Evolutionary conservation across 192 early-diverging fungal species (phyloP), one percentile per base, ranked within the genome.

Genomic region (Helicostylum pulchrum): DNA sequence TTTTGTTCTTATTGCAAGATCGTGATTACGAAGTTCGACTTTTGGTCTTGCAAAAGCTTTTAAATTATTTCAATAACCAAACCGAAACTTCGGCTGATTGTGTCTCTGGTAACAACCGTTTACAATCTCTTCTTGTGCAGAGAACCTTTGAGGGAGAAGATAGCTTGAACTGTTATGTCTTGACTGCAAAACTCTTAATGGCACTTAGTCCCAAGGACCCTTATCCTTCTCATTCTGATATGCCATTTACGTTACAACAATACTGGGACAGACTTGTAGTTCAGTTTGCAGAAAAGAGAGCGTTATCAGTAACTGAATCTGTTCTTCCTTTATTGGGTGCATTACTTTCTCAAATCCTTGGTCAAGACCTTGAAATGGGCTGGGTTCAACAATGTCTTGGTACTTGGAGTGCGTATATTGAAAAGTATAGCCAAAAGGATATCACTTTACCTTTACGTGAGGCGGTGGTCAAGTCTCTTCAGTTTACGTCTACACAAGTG

Each of bases 1-100:
- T 85, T 23, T 21, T 68, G 15, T 51, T 51, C 3, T 70, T 89
- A 14, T 47, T 87, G 32, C 52, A 72, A 8, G 82, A 88, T 59
- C 30, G 42, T 7, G 83, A 87, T n/a, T 88, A 90, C 68, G 88
- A 90, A 61, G 84, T 88, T 7, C 85, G 86, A 7, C 65, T 87
- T 8, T 64, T 73, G n/a, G 76, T 80, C 0, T 53, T 88, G 9
- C 60, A 73, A 52, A 80, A 77, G 39, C 46, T 87, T 2, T 69
- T 66, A 12, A 45, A 19, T 9, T 61, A 65, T 12, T 55, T 75
- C 14, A 44, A 19, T 54, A 2, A 54, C 54, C 45, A 32, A 32
- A 53, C 58, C 3, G 26, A 26, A 26, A 26, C 26, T 2, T 26
- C 30, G 6, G 14, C 3, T 26, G 5, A 2, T 45, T 47, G 17